These are phyloP conservation scores for Aristolochia contorta DNA, from an alignment of 164 flowering plant species.

Conservation along the genomic window DNA sequence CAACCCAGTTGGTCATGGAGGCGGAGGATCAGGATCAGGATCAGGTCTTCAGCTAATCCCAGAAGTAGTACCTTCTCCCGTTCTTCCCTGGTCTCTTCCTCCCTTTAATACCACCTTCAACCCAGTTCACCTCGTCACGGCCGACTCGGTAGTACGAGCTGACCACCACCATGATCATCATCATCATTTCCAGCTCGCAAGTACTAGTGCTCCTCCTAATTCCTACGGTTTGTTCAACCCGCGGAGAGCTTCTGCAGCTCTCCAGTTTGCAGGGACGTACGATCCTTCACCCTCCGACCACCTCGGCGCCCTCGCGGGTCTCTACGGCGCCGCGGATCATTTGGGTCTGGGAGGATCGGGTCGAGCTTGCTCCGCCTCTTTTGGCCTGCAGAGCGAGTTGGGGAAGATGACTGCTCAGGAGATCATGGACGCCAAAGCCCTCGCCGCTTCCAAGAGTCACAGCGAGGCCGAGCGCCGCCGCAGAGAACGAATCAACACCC, in stretches of 20 bases:
- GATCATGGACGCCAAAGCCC: constrained; percentile 96
- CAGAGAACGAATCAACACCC: constrained; percentile 90
- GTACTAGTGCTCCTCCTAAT: constrained; percentile 25
- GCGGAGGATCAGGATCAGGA: constrained; percentile 16
- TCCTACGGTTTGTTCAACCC: constrained; percentile 45
- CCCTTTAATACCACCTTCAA: constrained; percentile 40
- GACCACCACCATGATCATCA: constrained; percentile 28
- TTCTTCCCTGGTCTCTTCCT: constrained; percentile 55
- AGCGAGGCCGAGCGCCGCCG: constrained; percentile 95
- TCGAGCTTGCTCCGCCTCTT: constrained; percentile 42
- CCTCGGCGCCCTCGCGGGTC: constrained; percentile 27
- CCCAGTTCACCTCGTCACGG: constrained; percentile 21
- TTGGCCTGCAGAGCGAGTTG: constrained; percentile 60
- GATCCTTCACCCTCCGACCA: constrained; percentile 47
- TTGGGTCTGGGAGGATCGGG: constrained; percentile 33
- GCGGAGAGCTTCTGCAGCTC: constrained; percentile 29
- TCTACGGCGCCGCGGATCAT: constrained; percentile 40
- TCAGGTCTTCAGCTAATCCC: constrained; percentile 24
- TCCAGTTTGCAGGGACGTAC: constrained; percentile 60
- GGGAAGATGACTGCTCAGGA: constrained; percentile 88
- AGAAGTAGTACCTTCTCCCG: constrained; percentile 32
- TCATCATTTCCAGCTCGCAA: background rate
- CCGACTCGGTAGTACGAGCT: constrained; percentile 22
- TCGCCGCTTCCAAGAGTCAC: constrained; percentile 96
- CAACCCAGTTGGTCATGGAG: no score